These are phyloP conservation scores for Oenanthe javanica DNA, from an alignment of 140 eudicot genomes.

Conservation along the genomic window DNA sequence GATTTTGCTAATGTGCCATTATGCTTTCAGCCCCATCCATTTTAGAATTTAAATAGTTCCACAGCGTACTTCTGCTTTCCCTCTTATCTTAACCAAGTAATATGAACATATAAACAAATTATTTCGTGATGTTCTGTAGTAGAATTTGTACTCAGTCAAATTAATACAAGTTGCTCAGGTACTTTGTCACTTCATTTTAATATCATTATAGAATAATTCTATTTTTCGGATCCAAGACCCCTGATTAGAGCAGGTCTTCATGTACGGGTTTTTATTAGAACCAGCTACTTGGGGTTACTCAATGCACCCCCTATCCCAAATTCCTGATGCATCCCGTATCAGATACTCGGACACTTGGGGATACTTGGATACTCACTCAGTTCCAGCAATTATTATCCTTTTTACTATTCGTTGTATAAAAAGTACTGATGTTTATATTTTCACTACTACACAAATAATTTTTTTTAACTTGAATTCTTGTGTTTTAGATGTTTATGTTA, in stretches of 20 bases:
- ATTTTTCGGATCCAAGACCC: not conserved
- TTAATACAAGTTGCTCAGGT: not conserved
- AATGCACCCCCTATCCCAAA: not conserved
- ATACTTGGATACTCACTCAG: not conserved
- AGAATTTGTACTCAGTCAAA: not conserved
- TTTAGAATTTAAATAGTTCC: not conserved
- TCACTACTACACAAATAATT: not conserved
- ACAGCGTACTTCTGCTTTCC: not conserved
- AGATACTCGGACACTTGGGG: not conserved
- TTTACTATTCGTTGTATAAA: not conserved
- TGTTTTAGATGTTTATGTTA: too few relatives aligned
- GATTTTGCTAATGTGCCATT: constrained; percentile 49
- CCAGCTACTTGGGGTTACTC: not conserved
- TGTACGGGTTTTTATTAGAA: too few relatives aligned
- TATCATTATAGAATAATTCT: not conserved
- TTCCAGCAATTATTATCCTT: not conserved
- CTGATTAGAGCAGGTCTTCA: not conserved
- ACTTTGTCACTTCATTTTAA: not conserved
- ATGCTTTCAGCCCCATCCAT: not conserved
- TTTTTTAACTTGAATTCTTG: too few relatives aligned
- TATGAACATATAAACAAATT: too few relatives aligned
- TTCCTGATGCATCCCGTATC: not conserved
- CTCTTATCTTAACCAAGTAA: not conserved
- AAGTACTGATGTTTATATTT: not conserved
- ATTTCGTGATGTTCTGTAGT: too few relatives aligned